A percentile compares a stretch with the other conserved stretches of the same genome.
Evolutionary conservation across 768 basidiomycete species (phyloP).

Genomic region (Trametes cinnabarina): DNA sequence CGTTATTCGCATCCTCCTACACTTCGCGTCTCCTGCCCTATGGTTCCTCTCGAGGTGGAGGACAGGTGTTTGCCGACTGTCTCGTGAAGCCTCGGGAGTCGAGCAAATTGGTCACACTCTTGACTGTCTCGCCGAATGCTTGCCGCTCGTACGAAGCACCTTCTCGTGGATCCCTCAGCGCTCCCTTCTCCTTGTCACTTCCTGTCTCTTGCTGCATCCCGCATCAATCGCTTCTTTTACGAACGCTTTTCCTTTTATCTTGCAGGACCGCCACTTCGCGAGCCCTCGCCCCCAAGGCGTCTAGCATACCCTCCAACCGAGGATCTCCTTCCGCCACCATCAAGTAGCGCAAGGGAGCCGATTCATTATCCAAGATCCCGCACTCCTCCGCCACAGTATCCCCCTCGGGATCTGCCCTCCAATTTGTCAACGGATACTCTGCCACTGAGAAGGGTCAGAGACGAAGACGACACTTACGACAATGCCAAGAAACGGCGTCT

Average conservation of each 20-base stretch:
- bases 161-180: conserved; percentile 40
- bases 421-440: not conserved
- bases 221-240: conserved; percentile 35
- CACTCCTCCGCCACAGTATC: conserved; percentile 2
- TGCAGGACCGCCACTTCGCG: conserved; percentile 49
- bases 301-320: conserved; percentile 20
- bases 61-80: conserved; percentile 29
- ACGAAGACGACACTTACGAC: conserved; percentile 13
- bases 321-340: not conserved
- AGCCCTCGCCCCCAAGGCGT: conserved; percentile 28
- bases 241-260: conserved; percentile 38
- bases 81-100: conserved; percentile 46
- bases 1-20: conserved; percentile 59
- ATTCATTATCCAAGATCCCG: not conserved
- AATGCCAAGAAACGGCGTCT: conserved; percentile 26
- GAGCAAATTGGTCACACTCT: conserved; percentile 34
- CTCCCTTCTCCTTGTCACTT: conserved; percentile 35
- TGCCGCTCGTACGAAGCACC: conserved; percentile 41
- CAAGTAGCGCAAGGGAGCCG: conserved; percentile 5
- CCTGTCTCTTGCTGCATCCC: conserved; percentile 29
- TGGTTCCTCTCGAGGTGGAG: conserved; percentile 36
- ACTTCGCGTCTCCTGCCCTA: conserved; percentile 39
- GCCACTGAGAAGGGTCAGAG: conserved; percentile 24
- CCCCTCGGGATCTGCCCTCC: conserved; percentile 10
- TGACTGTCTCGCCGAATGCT: conserved; percentile 32